Percentiles rank a stretch among this genome's conserved stretches.
Evolutionary conservation across 1,284 basidiomycete species (phyloP).

Genomic region (Leccinum insigne): DNA sequence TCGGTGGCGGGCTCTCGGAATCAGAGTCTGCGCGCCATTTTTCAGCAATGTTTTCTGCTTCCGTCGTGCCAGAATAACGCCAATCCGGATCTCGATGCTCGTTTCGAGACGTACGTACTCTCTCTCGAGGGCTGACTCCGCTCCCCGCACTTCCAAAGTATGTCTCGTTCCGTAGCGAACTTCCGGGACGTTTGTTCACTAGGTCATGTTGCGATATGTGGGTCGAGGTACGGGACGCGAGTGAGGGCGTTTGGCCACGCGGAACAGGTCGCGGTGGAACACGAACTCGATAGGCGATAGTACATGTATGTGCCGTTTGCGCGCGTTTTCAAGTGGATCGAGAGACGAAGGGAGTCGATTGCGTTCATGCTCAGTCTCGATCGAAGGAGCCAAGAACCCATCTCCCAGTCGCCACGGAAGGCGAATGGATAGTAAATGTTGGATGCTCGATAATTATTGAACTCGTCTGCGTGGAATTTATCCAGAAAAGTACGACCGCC

Average conservation of each 20-base stretch:
- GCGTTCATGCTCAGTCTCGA: neutral
- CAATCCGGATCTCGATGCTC: constrained; percentile 17
- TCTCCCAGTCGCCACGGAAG: neutral
- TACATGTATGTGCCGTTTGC: too few species aligned
- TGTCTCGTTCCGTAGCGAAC: constrained; percentile 29
- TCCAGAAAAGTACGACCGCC: neutral
- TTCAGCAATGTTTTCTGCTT: constrained; percentile 26
- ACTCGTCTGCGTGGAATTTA: neutral
- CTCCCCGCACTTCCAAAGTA: constrained; percentile 21
- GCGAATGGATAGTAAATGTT: neutral
- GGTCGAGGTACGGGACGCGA: constrained; percentile 28
- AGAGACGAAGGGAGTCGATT: neutral
- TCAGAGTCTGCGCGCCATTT: constrained; percentile 33
- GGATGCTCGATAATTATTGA: neutral
- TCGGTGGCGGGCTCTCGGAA: constrained; percentile 10
- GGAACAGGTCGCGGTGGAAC: too few species aligned
- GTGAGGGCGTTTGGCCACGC: too few species aligned
- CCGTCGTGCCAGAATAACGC: constrained; percentile 20
- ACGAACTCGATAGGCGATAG: too few species aligned
- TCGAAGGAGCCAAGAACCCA: neutral
- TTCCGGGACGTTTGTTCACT: constrained; percentile 26
- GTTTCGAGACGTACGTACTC: constrained; percentile 18
- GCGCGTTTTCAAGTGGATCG: neutral
- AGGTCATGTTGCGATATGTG: constrained; percentile 34
- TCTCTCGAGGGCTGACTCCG: constrained; percentile 24